phyloP scores from a whole-genome alignment of 1,284 basidiomycete genomes.

The Sporisorium sorghi region DNA sequence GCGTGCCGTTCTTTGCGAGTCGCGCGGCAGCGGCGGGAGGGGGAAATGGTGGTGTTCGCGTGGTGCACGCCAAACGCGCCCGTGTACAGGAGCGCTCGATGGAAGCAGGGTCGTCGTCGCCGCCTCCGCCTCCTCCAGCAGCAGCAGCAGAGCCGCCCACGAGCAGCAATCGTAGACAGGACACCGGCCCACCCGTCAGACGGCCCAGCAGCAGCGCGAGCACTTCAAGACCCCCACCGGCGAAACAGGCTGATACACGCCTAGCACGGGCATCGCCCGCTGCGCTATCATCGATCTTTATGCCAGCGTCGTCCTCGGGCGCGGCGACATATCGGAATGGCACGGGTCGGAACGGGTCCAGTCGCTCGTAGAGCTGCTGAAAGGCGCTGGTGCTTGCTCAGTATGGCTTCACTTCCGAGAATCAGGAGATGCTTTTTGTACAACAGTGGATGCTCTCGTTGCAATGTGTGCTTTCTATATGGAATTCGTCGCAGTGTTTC shows the following conservation, averaged over 20 bases:
- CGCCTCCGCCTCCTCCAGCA: constrained; percentile 1
- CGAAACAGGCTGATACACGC: not conserved
- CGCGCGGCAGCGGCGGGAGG: not conserved
- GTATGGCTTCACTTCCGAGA: no score
- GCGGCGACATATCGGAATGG: not conserved
- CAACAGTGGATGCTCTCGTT: not conserved
- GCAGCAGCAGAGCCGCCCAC: not conserved
- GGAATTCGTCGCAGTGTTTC: no score
- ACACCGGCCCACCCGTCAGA: not conserved
- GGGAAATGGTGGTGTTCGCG: constrained; percentile 10
- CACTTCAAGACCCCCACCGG: not conserved
- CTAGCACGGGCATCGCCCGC: constrained; percentile 29
- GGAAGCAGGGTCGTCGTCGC: not conserved
- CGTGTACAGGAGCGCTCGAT: constrained; percentile 3
- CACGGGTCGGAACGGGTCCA: not conserved
- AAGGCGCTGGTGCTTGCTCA: not conserved
- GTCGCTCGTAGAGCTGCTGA: not conserved
- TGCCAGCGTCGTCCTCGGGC: constrained; percentile 6
- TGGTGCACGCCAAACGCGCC: constrained; percentile 27
- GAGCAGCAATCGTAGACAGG: not conserved
- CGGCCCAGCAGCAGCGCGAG: constrained; percentile 3
- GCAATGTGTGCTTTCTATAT: no score
- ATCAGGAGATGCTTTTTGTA: no score
- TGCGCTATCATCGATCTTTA: constrained; percentile 43
- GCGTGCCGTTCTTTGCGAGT: constrained; percentile 5